Percentiles rank a stretch among this genome's conserved stretches.
Evolutionary conservation across 306 rosid species (phyloP).

Genomic region (peach (Prunus persica)): DNA sequence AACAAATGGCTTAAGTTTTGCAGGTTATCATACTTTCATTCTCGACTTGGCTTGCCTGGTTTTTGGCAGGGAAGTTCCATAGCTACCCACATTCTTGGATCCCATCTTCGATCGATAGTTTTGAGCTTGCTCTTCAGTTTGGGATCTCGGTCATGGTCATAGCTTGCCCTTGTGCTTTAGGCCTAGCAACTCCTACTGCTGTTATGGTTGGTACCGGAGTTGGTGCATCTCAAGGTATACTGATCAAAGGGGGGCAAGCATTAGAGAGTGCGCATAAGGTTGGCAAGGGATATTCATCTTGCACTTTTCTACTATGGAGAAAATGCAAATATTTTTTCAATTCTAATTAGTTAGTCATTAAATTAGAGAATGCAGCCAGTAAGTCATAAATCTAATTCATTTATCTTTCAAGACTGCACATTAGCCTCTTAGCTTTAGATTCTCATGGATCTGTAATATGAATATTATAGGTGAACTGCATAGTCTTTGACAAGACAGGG

Average conservation of each 20-base stretch:
- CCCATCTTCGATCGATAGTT: constrained; percentile 65
- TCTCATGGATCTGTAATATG: neutral
- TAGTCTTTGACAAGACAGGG: constrained; percentile 89
- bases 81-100: constrained; percentile 74
- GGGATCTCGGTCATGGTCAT: constrained; percentile 93
- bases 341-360: neutral
- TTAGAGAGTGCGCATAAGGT: constrained; percentile 86
- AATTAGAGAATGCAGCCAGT: neutral
- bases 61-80: constrained; percentile 59
- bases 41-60: constrained; percentile 75
- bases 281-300: constrained; percentile 6
- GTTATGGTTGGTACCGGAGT: constrained; percentile 95
- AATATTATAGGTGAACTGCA: constrained; percentile 63
- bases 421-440: neutral
- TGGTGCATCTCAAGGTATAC: constrained; percentile 86
- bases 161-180: constrained; percentile 94
- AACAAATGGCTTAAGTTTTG: neutral
- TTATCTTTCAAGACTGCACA: neutral
- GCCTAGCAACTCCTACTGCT: constrained; percentile 90
- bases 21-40: constrained; percentile 69
- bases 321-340: neutral
- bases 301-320: neutral
- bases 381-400: too few species aligned
- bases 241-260: constrained; percentile 89
- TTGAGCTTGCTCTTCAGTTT: constrained; percentile 87